Base-by-base conservation (phyloP, 2,329 filamentous ascomycete species). In the Hymenoscyphus infarciens region DNA sequence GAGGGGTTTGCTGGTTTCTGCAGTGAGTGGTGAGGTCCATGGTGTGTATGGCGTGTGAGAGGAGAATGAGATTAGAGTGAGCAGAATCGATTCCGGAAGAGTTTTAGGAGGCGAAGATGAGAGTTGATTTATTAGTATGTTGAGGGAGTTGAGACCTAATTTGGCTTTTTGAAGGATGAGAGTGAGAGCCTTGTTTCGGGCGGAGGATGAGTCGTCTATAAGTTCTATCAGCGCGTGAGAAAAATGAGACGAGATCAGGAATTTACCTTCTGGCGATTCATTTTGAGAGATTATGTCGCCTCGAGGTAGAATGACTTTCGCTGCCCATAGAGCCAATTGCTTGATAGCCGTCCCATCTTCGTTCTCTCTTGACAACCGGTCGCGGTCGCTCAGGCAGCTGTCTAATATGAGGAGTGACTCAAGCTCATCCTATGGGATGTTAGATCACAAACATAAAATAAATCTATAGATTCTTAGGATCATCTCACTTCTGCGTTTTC, bases 11-110 rank as follows among this genome's bases (percentile, higher is more conserved):
- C 81, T 77, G 0, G 69, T 57, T 0, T 57, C n/a, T 5, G 74
- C 70, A 1, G 76, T 72, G 2, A 68, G 58, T 1, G 62, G 16
- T 1, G 76, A 78, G 3, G 76, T 77, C 79, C 79, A 81, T n/a
- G 71, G 63, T 38, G 77, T 75, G 5, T 57, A 55, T 8, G 62
- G 31, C 3, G 55, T 54, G 10, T 63, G 33, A 35, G 75, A 73
- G 5, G 71, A 70, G 63, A 75, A 76, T 1, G 75, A 72, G 11
- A 76, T 66, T 4, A 78, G 58, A 3, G 74, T 74, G 59, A 76
- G 65, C 0, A 79, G 62, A 2, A 72, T 62, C 1, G 39, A 10
- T 11, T 54, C 38, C n/a, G 57, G 33, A 15, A 58, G 5, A 31
- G 15, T 16, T 35, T 45, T 5, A 54, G 39, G 10, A 1, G 16